Conservation (phyloP, 257 asterid species). For the Capsicum chinense region DNA sequence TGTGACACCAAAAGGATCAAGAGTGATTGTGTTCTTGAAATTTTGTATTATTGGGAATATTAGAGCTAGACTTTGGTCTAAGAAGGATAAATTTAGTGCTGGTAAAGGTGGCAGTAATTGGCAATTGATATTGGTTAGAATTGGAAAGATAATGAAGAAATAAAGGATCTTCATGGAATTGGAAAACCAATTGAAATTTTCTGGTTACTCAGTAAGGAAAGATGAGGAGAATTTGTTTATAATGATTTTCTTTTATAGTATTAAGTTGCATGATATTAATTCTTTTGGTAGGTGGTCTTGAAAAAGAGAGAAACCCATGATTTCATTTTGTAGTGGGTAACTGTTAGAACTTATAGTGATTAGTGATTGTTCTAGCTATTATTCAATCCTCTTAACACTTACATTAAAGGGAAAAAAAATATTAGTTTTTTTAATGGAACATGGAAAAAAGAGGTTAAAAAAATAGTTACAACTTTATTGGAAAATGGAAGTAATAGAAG, state of each 20-base stretch:
- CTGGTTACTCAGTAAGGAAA: background rate
- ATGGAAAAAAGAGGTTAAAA: background rate
- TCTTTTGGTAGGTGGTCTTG: background rate
- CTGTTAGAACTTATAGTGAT: background rate
- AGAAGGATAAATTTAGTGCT: conserved; percentile 24
- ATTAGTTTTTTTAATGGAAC: background rate
- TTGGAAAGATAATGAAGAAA: background rate
- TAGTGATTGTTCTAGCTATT: background rate
- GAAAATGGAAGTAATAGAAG: background rate
- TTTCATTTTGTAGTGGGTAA: conserved; percentile 14
- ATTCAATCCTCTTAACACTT: background rate
- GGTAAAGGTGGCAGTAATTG: conserved; percentile 18
- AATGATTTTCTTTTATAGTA: conserved; percentile 14
- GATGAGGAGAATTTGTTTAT: conserved; percentile 2
- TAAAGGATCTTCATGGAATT: conserved; percentile 15
- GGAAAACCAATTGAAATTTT: background rate
- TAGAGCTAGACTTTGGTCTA: conserved; percentile 57
- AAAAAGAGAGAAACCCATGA: background rate
- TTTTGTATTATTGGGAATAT: conserved; percentile 69
- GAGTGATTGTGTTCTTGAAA: conserved; percentile 55
- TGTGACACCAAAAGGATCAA: conserved; percentile 71
- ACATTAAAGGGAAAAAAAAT: background rate
- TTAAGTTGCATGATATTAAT: background rate
- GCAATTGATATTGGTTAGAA: background rate
- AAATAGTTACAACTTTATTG: background rate